Evolutionary conservation across 2,329 filamentous ascomycete genomes (phyloP).

Genomic region (Aspergillus sp.): DNA sequence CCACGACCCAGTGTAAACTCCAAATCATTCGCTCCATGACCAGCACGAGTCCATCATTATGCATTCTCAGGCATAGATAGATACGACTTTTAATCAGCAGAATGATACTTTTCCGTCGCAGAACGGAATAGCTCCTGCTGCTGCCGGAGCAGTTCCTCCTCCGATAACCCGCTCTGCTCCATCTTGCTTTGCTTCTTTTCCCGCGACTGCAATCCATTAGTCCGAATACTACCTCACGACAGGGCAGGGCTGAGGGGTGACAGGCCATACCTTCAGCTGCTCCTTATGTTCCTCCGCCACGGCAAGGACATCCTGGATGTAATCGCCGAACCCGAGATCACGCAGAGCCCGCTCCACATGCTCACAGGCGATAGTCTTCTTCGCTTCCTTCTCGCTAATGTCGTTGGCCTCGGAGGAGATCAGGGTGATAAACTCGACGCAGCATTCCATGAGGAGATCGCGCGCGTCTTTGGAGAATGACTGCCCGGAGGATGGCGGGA

Average conservation of each 20-base stretch:
- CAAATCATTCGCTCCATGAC: slow-evolving; percentile 28
- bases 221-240: neutral
- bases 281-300: slow-evolving; percentile 92
- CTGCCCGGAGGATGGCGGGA: slow-evolving; percentile 72
- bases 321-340: slow-evolving; percentile 88
- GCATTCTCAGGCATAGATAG: neutral
- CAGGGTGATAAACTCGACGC: slow-evolving; percentile 97
- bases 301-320: slow-evolving; percentile 81
- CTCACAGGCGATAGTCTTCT: slow-evolving; percentile 98
- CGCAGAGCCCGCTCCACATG: slow-evolving; percentile 95
- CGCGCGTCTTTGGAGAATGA: slow-evolving; percentile 93
- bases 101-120: slow-evolving; percentile 71
- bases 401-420: slow-evolving; percentile 99
- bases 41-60: slow-evolving; percentile 27
- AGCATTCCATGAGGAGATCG: slow-evolving; percentile 95
- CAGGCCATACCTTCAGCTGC: slow-evolving; percentile 73
- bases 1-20: slow-evolving; percentile 23
- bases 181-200: slow-evolving; percentile 98
- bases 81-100: slow-evolving; percentile 18
- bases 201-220: slow-evolving; percentile 61
- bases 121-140: slow-evolving; percentile 90
- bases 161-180: slow-evolving; percentile 85
- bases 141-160: slow-evolving; percentile 83
- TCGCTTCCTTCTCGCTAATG: slow-evolving; percentile 96
- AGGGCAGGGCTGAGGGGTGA: neutral